phyloP scores from a whole-genome alignment of 2,329 filamentous ascomycete genomes.

The Grosmannia huntii region DNA sequence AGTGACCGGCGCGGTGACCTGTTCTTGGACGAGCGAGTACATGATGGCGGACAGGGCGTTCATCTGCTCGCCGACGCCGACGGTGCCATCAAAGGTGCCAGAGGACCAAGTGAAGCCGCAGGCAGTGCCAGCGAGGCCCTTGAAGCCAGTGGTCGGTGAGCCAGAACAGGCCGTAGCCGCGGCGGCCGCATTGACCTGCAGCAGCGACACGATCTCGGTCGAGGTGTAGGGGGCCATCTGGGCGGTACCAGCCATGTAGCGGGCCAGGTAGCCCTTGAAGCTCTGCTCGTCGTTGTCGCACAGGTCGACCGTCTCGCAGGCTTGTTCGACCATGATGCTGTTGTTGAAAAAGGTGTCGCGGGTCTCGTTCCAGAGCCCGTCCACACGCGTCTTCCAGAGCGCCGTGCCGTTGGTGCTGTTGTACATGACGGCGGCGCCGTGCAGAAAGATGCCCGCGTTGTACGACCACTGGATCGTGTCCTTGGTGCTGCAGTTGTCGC shows the following conservation, averaged over 20 bases:
- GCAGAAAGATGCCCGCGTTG: slow-evolving; percentile 54
- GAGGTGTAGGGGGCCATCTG: slow-evolving; percentile 41
- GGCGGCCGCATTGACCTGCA: slow-evolving; percentile 36
- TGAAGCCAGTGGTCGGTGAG: slow-evolving; percentile 27
- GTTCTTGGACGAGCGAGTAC: slow-evolving; percentile 39
- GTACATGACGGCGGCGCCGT: slow-evolving; percentile 48
- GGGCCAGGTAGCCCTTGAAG: slow-evolving; percentile 64
- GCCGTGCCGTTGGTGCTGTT: slow-evolving; percentile 40
- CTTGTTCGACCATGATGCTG: slow-evolving; percentile 48
- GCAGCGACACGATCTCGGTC: slow-evolving; percentile 35
- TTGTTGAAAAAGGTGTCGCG: slow-evolving; percentile 42
- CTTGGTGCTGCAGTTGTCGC: slow-evolving; percentile 34
- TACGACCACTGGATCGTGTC: slow-evolving; percentile 55
- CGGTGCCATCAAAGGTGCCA: slow-evolving; percentile 41
- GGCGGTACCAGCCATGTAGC: slow-evolving; percentile 48
- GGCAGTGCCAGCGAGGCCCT: slow-evolving; percentile 42
- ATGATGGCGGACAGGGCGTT: slow-evolving; percentile 51
- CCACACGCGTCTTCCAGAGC: slow-evolving; percentile 44
- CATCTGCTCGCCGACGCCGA: slow-evolving; percentile 59
- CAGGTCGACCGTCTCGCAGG: slow-evolving; percentile 46
- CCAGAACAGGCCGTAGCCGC: slow-evolving; percentile 41
- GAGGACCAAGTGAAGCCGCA: slow-evolving; percentile 57
- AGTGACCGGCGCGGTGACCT: slow-evolving; percentile 31
- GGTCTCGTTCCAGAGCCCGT: slow-evolving; percentile 42
- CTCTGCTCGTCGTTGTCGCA: slow-evolving; percentile 62